A percentile compares a stretch with the other conserved stretches of the same genome.
These are phyloP conservation scores for Xylaria sp. DNA, from an alignment of 2,329 filamentous ascomycete genomes.

Conservation along the genomic window DNA sequence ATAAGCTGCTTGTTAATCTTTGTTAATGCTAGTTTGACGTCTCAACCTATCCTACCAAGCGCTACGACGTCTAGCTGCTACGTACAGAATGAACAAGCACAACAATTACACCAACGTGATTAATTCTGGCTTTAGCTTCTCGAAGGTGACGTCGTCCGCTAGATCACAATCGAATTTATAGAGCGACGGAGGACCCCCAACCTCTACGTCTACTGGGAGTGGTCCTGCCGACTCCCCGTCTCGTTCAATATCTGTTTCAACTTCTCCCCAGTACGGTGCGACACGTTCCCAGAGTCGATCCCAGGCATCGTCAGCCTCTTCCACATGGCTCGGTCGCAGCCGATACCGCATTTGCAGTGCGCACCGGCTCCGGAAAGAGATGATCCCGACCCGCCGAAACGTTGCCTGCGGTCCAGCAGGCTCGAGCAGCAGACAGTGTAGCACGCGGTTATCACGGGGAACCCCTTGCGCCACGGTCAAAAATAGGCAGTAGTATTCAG, in stretches of 20 bases:
- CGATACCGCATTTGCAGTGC: constrained; percentile 5
- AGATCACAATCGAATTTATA: background rate
- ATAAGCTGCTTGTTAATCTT: no score
- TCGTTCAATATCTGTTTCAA: background rate
- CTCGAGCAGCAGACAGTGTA: background rate
- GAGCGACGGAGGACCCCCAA: background rate
- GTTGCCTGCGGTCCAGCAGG: background rate
- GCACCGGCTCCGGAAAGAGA: background rate
- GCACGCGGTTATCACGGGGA: background rate
- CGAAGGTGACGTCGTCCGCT: background rate
- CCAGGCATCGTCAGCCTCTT: background rate
- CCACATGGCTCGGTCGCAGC: background rate
- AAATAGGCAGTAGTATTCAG: constrained; percentile 4
- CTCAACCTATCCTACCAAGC: no score
- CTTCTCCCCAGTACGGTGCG: constrained; percentile 1
- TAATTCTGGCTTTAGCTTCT: background rate
- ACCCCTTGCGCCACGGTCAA: background rate
- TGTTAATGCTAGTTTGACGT: no score
- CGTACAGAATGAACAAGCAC: background rate
- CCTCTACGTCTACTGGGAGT: background rate
- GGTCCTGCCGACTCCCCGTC: background rate
- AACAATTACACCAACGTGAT: background rate
- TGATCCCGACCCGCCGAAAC: background rate
- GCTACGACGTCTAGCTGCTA: background rate
- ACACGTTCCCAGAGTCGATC: constrained; percentile 1